Conservation (phyloP, 768 basidiomycete species). For the Lentinus tigrinus region DNA sequence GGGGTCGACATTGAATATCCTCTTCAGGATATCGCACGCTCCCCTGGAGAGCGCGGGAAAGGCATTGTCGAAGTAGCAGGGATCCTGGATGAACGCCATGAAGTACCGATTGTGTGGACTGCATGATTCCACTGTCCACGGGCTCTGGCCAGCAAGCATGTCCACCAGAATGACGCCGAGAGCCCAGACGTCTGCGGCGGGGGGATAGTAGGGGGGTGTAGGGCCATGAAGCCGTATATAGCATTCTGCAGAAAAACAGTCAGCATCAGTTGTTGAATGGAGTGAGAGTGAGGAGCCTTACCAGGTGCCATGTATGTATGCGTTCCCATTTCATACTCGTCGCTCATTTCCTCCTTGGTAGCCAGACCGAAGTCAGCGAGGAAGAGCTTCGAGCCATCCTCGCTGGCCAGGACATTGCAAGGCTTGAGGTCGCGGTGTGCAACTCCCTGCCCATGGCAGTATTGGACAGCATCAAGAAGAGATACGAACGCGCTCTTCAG, state of each 20-base stretch:
- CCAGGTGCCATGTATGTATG: conserved; percentile 23
- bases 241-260: conserved; percentile 13
- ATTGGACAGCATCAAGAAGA: conserved; percentile 50
- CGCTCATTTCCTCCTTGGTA: conserved; percentile 2
- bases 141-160: conserved; percentile 45
- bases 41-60: conserved; percentile 73
- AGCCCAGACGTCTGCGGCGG: conserved; percentile 29
- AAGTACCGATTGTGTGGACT: conserved; percentile 12
- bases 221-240: background rate
- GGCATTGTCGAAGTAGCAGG: conserved; percentile 46
- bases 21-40: conserved; percentile 64
- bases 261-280: background rate
- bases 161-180: conserved; percentile 47
- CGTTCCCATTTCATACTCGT: conserved; percentile 6
- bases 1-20: conserved; percentile 29
- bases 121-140: conserved; percentile 40
- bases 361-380: conserved; percentile 37
- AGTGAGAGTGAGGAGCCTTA: conserved; percentile 3
- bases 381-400: conserved; percentile 82
- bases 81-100: conserved; percentile 1
- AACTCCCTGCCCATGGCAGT: conserved; percentile 69
- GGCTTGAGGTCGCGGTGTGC: conserved; percentile 98
- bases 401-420: conserved; percentile 92
- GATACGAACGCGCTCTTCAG: conserved; percentile 50
- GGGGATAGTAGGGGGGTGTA: conserved; percentile 27